Evolutionary conservation across 352 stramenopile genomes (phyloP), one percentile per base, ranked within the genome.

Genomic region (Plasmopara muralis): DNA sequence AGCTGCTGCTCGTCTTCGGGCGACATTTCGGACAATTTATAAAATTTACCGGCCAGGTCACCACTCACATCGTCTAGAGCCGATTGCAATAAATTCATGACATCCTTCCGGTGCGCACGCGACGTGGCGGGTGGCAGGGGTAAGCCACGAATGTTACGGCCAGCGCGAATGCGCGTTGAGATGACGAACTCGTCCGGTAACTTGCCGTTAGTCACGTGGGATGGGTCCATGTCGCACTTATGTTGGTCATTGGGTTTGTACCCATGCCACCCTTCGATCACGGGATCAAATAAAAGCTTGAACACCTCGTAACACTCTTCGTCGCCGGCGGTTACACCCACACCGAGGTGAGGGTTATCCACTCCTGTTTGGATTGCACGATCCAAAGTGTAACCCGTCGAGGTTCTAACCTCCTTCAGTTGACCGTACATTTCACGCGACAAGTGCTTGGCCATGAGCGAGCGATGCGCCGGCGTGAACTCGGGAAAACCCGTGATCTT

Each of bases 81-180:
- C 28, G 67, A 62, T 45, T 92, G 60, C 54, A 96, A 83, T 47
- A 88, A 53, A 50, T 83, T 74, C 75, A 96, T 92, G 12, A 96
- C 85, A 49, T 92, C 78, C 39, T 87, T 74, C 56, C 30, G 93
- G 69, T 43, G 95, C 53, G 25, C 70, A 40, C 86, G 66, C 13
- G 75, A 83, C 46, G 90, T 93, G 14, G 73, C 77, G 20, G 85
- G 66, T 6, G 85, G 85, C 45, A 97, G 82, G 2, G 75, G 60
- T 43, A 93, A 70, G 18, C 87, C 85, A 41, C 87, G 74, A 8
- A 97, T 74, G 35, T 80, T 95, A 40, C 88, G 66, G 2, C 85
- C 85, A 4, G 91, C 79, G 10, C 88, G 77, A 68, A 97, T 95
- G 5, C 88, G 74, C 30, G 88, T 96, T 15, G 86, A 94, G 40